Evolutionary conservation across 257 asterid genomes (phyloP).

Genomic region (Solanum rostratum): DNA sequence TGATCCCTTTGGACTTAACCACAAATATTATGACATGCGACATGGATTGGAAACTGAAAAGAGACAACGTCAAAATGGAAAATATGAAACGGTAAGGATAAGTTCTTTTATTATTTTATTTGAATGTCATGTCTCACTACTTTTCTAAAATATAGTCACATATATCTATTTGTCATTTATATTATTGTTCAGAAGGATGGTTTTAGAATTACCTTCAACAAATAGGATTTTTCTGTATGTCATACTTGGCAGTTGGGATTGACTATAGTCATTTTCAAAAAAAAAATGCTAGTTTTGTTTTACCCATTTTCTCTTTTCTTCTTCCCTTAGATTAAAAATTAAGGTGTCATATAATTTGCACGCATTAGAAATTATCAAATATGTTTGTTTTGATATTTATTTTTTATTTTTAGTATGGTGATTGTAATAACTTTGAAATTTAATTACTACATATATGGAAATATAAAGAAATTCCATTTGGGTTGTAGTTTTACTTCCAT

Average conservation of each 20-base stretch:
- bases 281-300: no score
- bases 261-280: no score
- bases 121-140: background rate
- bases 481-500: slow-evolving; percentile 5
- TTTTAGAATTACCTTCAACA: no score
- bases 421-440: background rate
- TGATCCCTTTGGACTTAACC: background rate
- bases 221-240: background rate
- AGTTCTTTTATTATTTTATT: background rate
- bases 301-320: no score
- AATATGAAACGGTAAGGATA: background rate
- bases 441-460: background rate
- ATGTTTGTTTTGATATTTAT: background rate
- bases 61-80: background rate
- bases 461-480: background rate
- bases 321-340: background rate
- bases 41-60: background rate
- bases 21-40: background rate
- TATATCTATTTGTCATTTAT: no score
- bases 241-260: background rate
- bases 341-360: no score
- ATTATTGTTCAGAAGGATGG: background rate
- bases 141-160: no score
- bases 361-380: no score
- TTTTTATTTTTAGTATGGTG: no score